Evolutionary conservation across 2,329 filamentous ascomycete species (phyloP), one percentile per base, ranked within the genome.

Genomic region (Ophiostoma triangulosporum): DNA sequence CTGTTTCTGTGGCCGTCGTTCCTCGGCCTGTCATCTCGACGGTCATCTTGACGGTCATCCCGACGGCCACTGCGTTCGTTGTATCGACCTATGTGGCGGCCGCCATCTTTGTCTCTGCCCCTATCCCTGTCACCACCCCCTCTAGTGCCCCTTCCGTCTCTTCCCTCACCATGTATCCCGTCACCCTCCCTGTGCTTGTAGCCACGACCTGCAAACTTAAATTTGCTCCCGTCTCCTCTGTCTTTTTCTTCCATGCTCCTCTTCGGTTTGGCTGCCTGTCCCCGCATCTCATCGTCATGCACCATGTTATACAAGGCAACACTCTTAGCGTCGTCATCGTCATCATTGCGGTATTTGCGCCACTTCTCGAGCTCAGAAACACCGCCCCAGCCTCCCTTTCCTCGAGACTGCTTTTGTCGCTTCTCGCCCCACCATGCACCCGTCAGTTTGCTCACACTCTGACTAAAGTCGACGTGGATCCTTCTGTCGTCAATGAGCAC

Each of bases 391-490:
- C 93, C 93, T 52, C 88, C 31, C 74, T 74, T 66, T 63, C 74
- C 66, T 66, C 29, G n/a, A 48, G 45, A 4, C 36, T 32, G 33
- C 6, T 77, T 62, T 2, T 63, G 65, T 68, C 72, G 70, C 68
- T 72, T 70, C 40, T 84, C 83, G 56, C 81, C 84, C 57, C 93
- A 79, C 93, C 93, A 98, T 15, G 83, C 83, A 58, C 95, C 88
- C 46, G 88, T 93, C 7, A 98, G 71, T 64, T 88, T 91, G 57
- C 83, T 79, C 57, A 90, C 93, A 65, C 88, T 95, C 70, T 98
- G 93, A 11, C 90, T 96, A 68, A 98, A 98, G 69, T 98, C 93
- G 54, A 98, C 93, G 64, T 98, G 93, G 58, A 98, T 98, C 40
- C 93, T 84, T 59, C 95, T 87, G 62, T 98, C 93, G 63, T 98